These are phyloP conservation scores for Candida sphagnicola DNA, from an alignment of 805 yeast genomes.

Conservation along the genomic window DNA sequence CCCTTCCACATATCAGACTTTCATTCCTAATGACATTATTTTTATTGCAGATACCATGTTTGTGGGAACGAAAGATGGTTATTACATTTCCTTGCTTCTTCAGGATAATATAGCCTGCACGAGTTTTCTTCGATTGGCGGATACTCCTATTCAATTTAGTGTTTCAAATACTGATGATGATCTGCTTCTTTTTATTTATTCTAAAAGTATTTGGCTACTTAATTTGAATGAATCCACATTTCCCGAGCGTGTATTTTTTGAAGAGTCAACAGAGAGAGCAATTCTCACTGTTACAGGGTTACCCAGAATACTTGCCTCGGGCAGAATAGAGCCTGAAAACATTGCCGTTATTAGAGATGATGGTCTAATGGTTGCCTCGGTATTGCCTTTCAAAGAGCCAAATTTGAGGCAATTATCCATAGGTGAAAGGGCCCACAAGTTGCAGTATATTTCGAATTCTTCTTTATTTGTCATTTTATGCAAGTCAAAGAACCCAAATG, in stretches of 20 bases:
- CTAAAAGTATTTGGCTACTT: conserved; percentile 30
- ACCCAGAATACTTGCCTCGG: neutral
- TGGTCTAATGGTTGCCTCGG: conserved; percentile 27
- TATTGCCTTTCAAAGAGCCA: conserved; percentile 21
- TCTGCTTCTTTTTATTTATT: conserved; percentile 18
- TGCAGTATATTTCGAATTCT: conserved; percentile 25
- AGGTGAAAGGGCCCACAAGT: conserved; percentile 30
- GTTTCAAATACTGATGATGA: conserved; percentile 12
- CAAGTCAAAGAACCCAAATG: conserved; percentile 20
- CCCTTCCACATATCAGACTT: neutral
- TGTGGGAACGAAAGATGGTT: conserved; percentile 34
- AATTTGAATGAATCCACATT: conserved; percentile 20
- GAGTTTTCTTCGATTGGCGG: conserved; percentile 22
- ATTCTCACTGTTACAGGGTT: conserved; percentile 10
- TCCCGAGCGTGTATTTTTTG: conserved; percentile 31
- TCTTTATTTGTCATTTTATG: conserved; percentile 28
- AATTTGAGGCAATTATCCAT: conserved; percentile 24
- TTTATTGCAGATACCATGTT: conserved; percentile 8
- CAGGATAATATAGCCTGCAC: conserved; percentile 8
- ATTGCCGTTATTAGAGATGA: conserved; percentile 26
- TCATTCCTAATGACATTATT: conserved; percentile 20
- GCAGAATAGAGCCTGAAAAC: neutral
- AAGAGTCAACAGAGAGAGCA: conserved; percentile 30
- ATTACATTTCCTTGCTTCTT: conserved; percentile 15
- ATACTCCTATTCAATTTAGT: conserved; percentile 20